These are phyloP conservation scores for Lepraria neglecta DNA, from an alignment of 495 filamentous ascomycete species.

Conservation along the genomic window DNA sequence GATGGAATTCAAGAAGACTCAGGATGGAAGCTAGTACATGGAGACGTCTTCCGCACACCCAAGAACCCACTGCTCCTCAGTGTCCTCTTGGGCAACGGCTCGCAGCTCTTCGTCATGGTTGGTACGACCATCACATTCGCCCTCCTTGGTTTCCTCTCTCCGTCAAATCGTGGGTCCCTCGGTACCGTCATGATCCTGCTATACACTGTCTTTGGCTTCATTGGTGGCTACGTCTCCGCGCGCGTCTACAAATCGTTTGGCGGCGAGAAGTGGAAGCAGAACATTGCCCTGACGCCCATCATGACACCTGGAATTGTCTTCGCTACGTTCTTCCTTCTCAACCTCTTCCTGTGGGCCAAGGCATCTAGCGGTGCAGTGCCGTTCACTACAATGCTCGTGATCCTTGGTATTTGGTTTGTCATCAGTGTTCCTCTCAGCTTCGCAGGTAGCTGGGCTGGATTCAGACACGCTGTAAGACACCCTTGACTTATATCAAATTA, in stretches of 20 bases:
- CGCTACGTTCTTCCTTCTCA: conserved; percentile 80
- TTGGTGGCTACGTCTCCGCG: conserved; percentile 86
- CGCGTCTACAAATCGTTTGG: conserved; percentile 87
- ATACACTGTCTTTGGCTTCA: conserved; percentile 86
- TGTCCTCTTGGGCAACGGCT: conserved; percentile 85
- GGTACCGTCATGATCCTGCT: conserved; percentile 86
- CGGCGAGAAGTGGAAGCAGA: conserved; percentile 89
- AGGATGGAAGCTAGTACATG: conserved; percentile 97
- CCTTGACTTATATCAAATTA: not conserved
- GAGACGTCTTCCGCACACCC: conserved; percentile 91
- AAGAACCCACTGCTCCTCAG: conserved; percentile 75
- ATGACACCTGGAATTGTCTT: conserved; percentile 87
- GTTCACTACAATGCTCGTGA: conserved; percentile 91
- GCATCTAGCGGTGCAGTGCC: conserved; percentile 87
- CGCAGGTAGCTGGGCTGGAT: conserved; percentile 87
- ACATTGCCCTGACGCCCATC: conserved; percentile 80
- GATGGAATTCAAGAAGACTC: conserved; percentile 96
- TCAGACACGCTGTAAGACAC: conserved; percentile 52
- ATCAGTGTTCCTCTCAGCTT: conserved; percentile 89
- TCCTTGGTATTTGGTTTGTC: conserved; percentile 91
- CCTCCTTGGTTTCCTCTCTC: conserved; percentile 87
- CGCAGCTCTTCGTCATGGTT: conserved; percentile 96
- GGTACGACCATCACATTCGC: conserved; percentile 91
- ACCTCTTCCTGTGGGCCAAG: conserved; percentile 92
- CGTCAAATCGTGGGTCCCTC: conserved; percentile 87